Base-by-base conservation (phyloP, 192 early-diverging fungal species). In the Umbelopsis sp. region DNA sequence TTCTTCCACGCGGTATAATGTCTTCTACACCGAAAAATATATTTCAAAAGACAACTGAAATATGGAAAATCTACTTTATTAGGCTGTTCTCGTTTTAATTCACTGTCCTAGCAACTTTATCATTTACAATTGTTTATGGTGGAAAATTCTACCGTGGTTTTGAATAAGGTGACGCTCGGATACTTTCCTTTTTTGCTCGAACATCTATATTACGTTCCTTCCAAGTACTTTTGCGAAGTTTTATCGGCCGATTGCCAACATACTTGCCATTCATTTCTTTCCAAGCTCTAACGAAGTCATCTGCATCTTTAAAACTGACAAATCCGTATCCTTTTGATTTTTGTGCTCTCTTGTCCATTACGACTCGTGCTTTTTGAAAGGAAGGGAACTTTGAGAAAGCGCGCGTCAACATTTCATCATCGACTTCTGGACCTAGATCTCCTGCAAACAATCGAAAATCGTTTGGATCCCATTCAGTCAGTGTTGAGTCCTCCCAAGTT, bases 251-350 rank as follows among this genome's bases (percentile, higher is more conserved):
- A 71, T 93, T 96, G 32, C 97, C 97, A 5, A 98, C 91, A 77
- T 97, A 98, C 82, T 98, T 98, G 89, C 95, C 96, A 78, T 98
- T 93, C 90, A 97, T 96, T 83, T 98, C 96, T 65, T 86, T 91
- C 93, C 94, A 92, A 7, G 97, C 97, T 32, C 87, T 89, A 17
- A 95, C 89, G 84, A 94, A 98, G 78, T 96, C 97, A 76, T 94
- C 88, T 17, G 95, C 86, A 73, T 96, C 90, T 52, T 89, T 88
- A 80, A 98, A 97, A 82, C 92, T 94, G 29, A 97, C 85, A 74
- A 98, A 98, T 4, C 97, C 97, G 74, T 94, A 98, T 20, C 97
- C 97, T 70, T 90, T 93, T 41, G 90, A 90, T 78, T 98, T 98
- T 25, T 81, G 83, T 0, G 94, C 91, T 66, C 87, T 80, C 69